phyloP scores from a whole-genome alignment of 2,329 filamentous ascomycete species.

The Exophiala calicioides region DNA sequence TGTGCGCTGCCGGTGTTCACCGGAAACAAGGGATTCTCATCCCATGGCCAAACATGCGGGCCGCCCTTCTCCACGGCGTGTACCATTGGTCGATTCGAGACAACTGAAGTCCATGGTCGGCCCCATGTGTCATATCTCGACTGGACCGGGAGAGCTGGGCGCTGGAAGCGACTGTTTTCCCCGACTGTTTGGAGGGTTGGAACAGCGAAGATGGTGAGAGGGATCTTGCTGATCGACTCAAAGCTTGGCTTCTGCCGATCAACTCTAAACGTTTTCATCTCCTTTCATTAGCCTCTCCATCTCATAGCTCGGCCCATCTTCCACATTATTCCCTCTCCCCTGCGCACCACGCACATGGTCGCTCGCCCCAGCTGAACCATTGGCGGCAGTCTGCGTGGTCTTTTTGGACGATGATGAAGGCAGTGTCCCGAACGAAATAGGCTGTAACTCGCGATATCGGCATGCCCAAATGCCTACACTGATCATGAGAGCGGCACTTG shows the following conservation, averaged over 20 bases:
- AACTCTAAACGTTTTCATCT: conserved; percentile 25
- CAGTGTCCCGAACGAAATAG: conserved; percentile 77
- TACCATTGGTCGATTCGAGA: no score
- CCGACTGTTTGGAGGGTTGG: no score
- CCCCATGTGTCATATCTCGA: no score
- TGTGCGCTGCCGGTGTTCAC: no score
- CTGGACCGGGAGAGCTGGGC: no score
- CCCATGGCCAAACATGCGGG: no score
- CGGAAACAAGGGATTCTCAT: no score
- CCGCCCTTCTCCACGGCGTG: no score
- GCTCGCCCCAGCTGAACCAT: conserved; percentile 39
- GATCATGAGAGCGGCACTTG: conserved; percentile 64
- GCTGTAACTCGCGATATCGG: conserved; percentile 82
- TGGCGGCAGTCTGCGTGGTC: conserved; percentile 20
- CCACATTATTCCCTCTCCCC: conserved; percentile 31
- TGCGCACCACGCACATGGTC: conserved; percentile 33
- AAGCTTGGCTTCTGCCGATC: neutral
- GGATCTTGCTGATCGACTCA: neutral
- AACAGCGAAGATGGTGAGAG: neutral
- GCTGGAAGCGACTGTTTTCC: no score
- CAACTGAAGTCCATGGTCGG: no score
- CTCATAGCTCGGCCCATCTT: conserved; percentile 56
- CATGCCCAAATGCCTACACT: conserved; percentile 85
- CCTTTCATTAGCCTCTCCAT: conserved; percentile 59
- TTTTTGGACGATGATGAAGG: conserved; percentile 10